Percentiles rank a stretch among this genome's conserved stretches.
phyloP scores from a whole-genome alignment of 2,329 filamentous ascomycete genomes.

The Thielaviopsis euricoi region DNA sequence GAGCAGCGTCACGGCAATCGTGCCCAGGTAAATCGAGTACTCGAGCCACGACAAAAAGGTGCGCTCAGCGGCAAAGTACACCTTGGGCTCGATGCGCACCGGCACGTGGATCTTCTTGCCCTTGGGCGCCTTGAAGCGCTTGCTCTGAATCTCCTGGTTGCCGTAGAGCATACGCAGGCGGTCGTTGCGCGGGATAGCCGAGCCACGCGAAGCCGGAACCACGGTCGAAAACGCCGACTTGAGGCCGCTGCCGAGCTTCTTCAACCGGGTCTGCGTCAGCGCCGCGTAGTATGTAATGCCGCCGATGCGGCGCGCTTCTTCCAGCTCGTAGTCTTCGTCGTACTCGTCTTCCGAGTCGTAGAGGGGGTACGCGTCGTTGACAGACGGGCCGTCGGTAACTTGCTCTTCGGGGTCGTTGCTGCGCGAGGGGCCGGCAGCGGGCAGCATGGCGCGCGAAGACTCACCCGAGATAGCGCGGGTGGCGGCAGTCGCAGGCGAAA shows the following conservation, averaged over 20 bases:
- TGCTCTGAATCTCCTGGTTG: conserved; percentile 35
- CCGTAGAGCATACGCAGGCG: conserved; percentile 37
- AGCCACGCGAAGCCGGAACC: conserved; percentile 37
- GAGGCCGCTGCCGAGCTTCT: conserved; percentile 4
- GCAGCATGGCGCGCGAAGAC: neutral
- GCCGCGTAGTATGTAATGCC: conserved; percentile 58
- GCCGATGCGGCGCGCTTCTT: conserved; percentile 61
- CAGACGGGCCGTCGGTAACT: conserved; percentile 42
- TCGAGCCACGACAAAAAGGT: conserved; percentile 97
- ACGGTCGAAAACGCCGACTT: conserved; percentile 16
- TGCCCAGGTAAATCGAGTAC: conserved; percentile 86
- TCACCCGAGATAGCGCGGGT: neutral
- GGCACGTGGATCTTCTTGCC: conserved; percentile 93
- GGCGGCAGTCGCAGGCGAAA: too few species aligned
- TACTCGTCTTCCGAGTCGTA: conserved; percentile 80
- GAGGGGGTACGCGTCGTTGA: conserved; percentile 44
- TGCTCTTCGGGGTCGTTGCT: conserved; percentile 64
- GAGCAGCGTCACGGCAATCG: conserved; percentile 67
- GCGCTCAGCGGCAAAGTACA: conserved; percentile 89
- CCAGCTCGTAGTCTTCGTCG: conserved; percentile 55
- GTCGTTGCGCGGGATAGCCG: conserved; percentile 41
- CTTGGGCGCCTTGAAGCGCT: conserved; percentile 54
- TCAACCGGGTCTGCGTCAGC: conserved; percentile 19
- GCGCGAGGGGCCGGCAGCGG: conserved; percentile 24
- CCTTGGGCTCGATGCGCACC: conserved; percentile 90